These are phyloP conservation scores for Ophiostoma piceae DNA, from an alignment of 2,329 filamentous ascomycete genomes.

Conservation along the genomic window DNA sequence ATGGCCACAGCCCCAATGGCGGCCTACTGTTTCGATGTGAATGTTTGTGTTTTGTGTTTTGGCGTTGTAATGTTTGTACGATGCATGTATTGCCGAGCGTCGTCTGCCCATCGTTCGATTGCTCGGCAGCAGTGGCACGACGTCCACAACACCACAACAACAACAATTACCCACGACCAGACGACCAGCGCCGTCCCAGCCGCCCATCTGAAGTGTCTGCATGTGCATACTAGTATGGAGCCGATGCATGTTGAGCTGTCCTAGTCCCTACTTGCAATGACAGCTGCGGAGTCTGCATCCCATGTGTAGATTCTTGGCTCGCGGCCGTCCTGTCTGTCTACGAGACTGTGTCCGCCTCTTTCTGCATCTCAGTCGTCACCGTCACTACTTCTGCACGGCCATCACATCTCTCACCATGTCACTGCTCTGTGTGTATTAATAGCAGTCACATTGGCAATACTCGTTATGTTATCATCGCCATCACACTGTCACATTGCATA, in stretches of 20 bases:
- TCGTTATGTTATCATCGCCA: background rate
- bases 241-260: background rate
- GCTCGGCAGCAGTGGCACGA: background rate
- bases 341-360: too few relatives aligned
- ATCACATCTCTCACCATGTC: background rate
- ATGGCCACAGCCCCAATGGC: background rate
- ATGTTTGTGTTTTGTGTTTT: background rate
- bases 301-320: background rate
- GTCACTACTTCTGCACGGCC: background rate
- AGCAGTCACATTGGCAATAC: background rate
- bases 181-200: background rate
- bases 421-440: background rate
- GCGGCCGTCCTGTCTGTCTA: background rate
- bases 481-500: background rate
- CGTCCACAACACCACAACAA: background rate
- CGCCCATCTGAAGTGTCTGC: slow-evolving; percentile 9
- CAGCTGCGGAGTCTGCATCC: background rate
- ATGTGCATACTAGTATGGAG: background rate
- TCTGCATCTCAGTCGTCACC: background rate
- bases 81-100: background rate
- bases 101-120: slow-evolving; percentile 6
- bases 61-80: background rate
- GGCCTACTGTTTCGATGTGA: background rate
- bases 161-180: background rate
- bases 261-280: background rate